phyloP scores from a whole-genome alignment of 192 early-diverging fungal species.

The Mortierella antarctica region DNA sequence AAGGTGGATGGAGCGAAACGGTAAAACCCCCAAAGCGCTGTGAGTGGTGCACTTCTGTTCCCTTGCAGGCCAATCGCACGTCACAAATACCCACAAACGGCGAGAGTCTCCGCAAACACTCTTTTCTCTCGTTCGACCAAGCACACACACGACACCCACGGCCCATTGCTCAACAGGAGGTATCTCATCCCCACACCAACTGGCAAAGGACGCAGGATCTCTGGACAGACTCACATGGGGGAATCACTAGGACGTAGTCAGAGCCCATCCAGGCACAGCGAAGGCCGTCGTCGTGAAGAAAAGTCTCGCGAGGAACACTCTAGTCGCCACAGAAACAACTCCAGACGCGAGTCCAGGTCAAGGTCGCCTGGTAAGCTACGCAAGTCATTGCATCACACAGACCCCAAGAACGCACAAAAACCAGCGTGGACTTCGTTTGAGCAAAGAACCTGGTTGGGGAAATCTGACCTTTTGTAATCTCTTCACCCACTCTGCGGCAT shows the following conservation, averaged over 20 bases:
- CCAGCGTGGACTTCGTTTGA: no score
- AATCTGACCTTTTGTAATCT: background rate
- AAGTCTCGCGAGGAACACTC: background rate
- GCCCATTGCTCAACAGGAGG: no score
- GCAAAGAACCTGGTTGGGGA: background rate
- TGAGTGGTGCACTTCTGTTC: no score
- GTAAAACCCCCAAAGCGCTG: no score
- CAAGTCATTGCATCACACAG: background rate
- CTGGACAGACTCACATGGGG: conserved; percentile 6
- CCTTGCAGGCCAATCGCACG: no score
- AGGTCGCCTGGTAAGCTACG: conserved; percentile 44
- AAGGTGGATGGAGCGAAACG: conserved; percentile 1
- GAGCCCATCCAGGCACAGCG: conserved; percentile 3
- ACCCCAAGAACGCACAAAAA: no score
- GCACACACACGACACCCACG: no score
- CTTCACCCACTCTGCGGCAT: background rate
- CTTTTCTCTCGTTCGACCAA: no score
- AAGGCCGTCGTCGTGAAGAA: background rate
- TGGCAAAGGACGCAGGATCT: background rate
- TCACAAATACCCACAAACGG: no score
- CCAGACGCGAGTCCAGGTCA: conserved; percentile 25
- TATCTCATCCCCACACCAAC: background rate
- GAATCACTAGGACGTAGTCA: conserved; percentile 22
- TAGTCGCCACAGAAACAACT: conserved; percentile 5
- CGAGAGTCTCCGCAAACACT: no score